A percentile compares a stretch with the other conserved stretches of the same genome.
These are phyloP conservation scores for Phytophthora citrophthora DNA, from an alignment of 352 stramenopile genomes.

Conservation along the genomic window DNA sequence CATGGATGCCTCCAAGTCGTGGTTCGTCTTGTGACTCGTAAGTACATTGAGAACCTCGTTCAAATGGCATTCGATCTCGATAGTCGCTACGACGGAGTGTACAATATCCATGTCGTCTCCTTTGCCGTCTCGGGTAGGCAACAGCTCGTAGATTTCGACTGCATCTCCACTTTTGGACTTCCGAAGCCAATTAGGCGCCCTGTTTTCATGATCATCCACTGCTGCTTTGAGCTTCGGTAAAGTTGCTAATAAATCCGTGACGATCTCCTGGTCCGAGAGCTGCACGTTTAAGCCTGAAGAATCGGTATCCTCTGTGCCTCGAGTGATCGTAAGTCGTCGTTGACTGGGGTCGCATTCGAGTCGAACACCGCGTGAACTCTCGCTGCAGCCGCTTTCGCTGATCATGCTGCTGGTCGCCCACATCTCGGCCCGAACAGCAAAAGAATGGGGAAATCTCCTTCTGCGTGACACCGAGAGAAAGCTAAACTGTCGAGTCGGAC, in stretches of 20 bases:
- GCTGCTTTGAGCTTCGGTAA: conserved; percentile 52
- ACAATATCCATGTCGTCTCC: conserved; percentile 62
- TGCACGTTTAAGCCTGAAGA: conserved; percentile 21
- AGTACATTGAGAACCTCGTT: conserved; percentile 74
- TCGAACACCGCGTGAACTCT: conserved; percentile 32
- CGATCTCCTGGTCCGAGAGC: conserved; percentile 50
- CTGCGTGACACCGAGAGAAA: conserved; percentile 20
- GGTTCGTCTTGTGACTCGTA: conserved; percentile 48
- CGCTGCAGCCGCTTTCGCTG: conserved; percentile 35
- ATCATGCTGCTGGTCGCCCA: conserved; percentile 44
- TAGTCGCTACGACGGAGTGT: conserved; percentile 54
- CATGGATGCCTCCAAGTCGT: conserved; percentile 58
- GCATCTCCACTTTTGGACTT: conserved; percentile 50
- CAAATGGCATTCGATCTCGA: conserved; percentile 62
- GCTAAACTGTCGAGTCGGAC: conserved; percentile 23
- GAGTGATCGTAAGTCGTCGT: conserved; percentile 31
- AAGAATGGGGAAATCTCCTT: neutral
- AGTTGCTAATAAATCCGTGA: conserved; percentile 50
- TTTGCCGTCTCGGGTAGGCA: conserved; percentile 34
- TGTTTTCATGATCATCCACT: conserved; percentile 40
- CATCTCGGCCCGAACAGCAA: conserved; percentile 27
- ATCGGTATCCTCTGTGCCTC: conserved; percentile 14
- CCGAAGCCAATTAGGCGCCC: conserved; percentile 45
- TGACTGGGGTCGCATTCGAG: conserved; percentile 28
- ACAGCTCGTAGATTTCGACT: conserved; percentile 57